phyloP scores from a whole-genome alignment of 257 asterid genomes.

The Dorcoceras hygrometricum region DNA sequence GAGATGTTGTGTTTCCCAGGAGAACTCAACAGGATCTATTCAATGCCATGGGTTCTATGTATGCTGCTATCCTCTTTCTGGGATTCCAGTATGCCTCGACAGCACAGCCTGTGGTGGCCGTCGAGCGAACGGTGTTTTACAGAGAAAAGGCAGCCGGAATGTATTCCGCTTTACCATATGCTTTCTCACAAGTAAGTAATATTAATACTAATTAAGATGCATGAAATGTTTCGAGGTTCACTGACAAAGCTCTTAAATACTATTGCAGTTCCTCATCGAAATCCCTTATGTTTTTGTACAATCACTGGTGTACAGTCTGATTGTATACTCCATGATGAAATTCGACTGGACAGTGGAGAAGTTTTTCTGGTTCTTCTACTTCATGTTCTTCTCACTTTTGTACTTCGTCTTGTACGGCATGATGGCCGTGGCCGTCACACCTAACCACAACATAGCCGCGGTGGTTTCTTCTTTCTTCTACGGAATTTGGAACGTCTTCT shows the following conservation, averaged over 20 bases:
- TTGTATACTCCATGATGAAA: constrained; percentile 66
- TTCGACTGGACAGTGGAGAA: constrained; percentile 58
- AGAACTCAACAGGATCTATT: constrained; percentile 44
- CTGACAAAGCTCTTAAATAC: not conserved
- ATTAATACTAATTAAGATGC: too few species aligned
- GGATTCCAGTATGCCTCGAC: constrained; percentile 64
- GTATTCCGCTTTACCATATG: constrained; percentile 81
- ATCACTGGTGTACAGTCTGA: constrained; percentile 42
- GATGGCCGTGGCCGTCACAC: constrained; percentile 76
- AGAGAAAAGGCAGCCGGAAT: constrained; percentile 85
- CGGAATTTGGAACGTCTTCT: constrained; percentile 62
- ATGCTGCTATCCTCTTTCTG: constrained; percentile 50
- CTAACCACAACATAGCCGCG: constrained; percentile 62
- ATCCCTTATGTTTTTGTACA: constrained; percentile 57
- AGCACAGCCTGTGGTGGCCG: constrained; percentile 73
- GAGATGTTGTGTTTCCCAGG: constrained; percentile 32
- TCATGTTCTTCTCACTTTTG: constrained; percentile 54
- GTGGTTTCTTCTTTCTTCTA: constrained; percentile 54
- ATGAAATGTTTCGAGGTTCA: not conserved
- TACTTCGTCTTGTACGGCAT: constrained; percentile 72
- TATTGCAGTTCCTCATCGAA: constrained; percentile 55
- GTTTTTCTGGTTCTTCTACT: constrained; percentile 68
- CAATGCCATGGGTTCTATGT: constrained; percentile 76
- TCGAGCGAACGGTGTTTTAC: constrained; percentile 79
- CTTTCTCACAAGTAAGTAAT: constrained; percentile 58